Evolutionary conservation across 768 basidiomycete species (phyloP), one percentile per base, ranked within the genome.

Genomic region (Boletales sp.): DNA sequence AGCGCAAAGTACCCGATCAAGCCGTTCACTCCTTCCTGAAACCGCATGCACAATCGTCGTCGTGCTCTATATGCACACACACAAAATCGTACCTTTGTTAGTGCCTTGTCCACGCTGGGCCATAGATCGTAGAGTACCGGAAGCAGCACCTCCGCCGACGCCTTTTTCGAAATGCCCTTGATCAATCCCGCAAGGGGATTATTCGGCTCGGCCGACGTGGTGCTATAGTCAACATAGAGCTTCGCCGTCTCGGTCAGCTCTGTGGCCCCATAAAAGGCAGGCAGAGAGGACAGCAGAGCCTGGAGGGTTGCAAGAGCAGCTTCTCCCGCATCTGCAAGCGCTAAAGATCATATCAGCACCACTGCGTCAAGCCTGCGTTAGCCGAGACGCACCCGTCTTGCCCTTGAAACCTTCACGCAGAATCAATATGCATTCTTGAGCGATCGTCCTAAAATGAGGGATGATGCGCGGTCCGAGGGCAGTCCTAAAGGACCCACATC

Each of bases 391-490:
- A 63, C 64, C 57, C 10, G 30, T 63, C 55, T 61, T 61, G 9
- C 58, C 55, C 14, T 55, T 60, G 39, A 72, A 60, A 21, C 62
- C 64, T 37, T 78, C 74, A 17, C 71, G 75, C 40, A 84, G 69
- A 27, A 81, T 63, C 18, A 65, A 48, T 31, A 83, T 69, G 50
- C 81, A 81, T 46, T 83, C 75, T 5, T 80, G 68, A 14, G 88
- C 77, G 40, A 94, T 79, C 13, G 82, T 76, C 45, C 81, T 81
- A 69, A 97, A 86, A 68, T 82, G 78, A 5, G 95, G 92, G 43
- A 99, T 92, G 43, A 93, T 76, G 0, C 95, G 84, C 11, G 94
- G 91, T 0, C 90, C 92, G 18, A 97, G 78, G 40, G 85, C 83
- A 17, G 74, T 65, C 17, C 92, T 95, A 34, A 59, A 14, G 40